Base-by-base conservation (phyloP, 768 basidiomycete genomes). In the Boletus bicolor region DNA sequence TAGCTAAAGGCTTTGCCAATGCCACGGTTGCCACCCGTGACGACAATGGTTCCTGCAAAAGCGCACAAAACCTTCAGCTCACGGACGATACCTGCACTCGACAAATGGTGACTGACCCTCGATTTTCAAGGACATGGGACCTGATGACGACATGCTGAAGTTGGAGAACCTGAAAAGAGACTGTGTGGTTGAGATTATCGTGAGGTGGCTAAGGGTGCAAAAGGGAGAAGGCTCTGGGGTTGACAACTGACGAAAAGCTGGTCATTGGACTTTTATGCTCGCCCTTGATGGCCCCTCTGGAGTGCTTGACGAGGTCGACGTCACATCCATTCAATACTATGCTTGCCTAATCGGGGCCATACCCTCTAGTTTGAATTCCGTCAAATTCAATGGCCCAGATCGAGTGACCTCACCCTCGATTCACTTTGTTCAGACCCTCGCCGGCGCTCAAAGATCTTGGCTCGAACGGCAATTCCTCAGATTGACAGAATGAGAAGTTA, bases 1-100 rank as follows among this genome's bases (percentile, higher is more conserved):
- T 73, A 69, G 26, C 79, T 78, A 51, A 77, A 80, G 2, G 80
- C 83, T 32, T 69, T 73, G 2, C 86, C 86, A 45, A 87, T 85
- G 10, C 85, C 85, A 42, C 80, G 73, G 60, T 81, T 83, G 2
- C 83, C 83, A 4, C 85, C 85, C 0, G 86, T 86, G 44, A 87
- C 76, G 34, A 86, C 76, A 52, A 80, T 69, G 45, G 77, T 78
- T 0, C 66, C 80, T 76, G 9, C 67, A 77, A n/a, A 19, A 15
- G 5, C n/a, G n/a, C 14, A 7, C 9, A 21, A 11, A 26, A 30
- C 0, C 0, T 15, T 44, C n/a, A 39, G 26, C 8, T 11, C 28
- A 34, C 5, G 34, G 9, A 19, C 19, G 7, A 37, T 24, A 2
- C n/a, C 3, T 7, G 4, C 10, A 12, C 11, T 26, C 7, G 5